Base-by-base conservation (phyloP, 305 asterid species). In the Fraxinus platypoda region DNA sequence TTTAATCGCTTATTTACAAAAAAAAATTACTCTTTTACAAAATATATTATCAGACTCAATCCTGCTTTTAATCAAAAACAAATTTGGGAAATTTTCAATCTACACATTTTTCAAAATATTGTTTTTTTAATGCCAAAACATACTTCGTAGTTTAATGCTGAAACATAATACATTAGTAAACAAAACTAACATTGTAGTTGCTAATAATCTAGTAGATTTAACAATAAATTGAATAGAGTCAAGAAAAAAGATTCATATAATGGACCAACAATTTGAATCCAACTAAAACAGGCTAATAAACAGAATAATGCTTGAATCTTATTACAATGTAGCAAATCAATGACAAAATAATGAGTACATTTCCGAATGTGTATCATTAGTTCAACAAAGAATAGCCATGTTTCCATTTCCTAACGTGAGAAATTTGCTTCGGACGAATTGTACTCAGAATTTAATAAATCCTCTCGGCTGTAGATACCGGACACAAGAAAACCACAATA, bases 401-500 rank as follows among this genome's bases (percentile, higher is more conserved):
- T 70, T 13, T 70, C 11, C 41, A 25, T 66, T 30, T 28, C 23
- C 75, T 2, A 13, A 70, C 23, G 6, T 0, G 12, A 70, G 15
- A 5, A 28, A 59, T 64, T 64, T 64, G 72, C 7, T 23, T 23
- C 30, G 7, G 17, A 1, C 17, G 7, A 62, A 8, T 23, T 62
- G 33, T 21, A 12, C 15, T 46, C 19, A 3, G n/a, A 37, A 83
- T 84, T 91, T 93, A 95, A 87, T 91, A 94, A 80, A 96, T 89
- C 88, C 99, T 94, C 90, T 94, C 98, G 1, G 95, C 98, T 8
- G 98, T 93, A 76, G 98, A 94, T 64, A 96, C 98, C 1, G 94
- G 93, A 49, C 95, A 94, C 78, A 96, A 81, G 88, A 96, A 96
- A 46, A 96, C 88, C 15, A 94, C 94, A 2, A 96, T 90, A 37